A percentile compares a stretch with the other conserved stretches of the same genome.
Evolutionary conservation across 805 yeast species (phyloP).

Genomic region (Nakazawaea holstii): DNA sequence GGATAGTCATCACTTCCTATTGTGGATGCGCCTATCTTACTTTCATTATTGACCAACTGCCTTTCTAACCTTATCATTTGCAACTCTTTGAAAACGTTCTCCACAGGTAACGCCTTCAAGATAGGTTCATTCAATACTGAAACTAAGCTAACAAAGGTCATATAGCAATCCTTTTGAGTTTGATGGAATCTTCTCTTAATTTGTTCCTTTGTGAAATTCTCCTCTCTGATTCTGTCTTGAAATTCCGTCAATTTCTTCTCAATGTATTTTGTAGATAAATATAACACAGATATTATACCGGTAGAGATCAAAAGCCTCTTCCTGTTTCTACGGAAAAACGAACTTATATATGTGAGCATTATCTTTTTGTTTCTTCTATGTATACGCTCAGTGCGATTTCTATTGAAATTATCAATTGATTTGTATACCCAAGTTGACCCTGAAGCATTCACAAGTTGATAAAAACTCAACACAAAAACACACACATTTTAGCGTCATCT

Average conservation of each 20-base stretch:
- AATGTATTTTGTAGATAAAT: constrained; percentile 37
- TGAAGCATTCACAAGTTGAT: no score
- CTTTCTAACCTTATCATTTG: constrained; percentile 49
- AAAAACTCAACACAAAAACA: no score
- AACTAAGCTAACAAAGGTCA: constrained; percentile 75
- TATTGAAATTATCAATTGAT: background rate
- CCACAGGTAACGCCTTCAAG: constrained; percentile 60
- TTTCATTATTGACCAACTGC: constrained; percentile 14
- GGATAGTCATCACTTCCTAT: constrained; percentile 36
- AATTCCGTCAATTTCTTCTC: constrained; percentile 40
- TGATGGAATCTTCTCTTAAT: constrained; percentile 82
- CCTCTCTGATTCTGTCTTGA: constrained; percentile 48
- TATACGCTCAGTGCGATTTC: no score
- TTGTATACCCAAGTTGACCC: no score
- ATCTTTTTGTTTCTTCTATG: background rate
- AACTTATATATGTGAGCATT: constrained; percentile 28
- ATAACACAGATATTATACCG: constrained; percentile 39
- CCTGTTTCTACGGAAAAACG: constrained; percentile 37
- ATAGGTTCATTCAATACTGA: constrained; percentile 72
- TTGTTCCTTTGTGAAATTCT: constrained; percentile 57
- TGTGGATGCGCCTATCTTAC: constrained; percentile 16
- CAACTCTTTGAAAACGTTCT: constrained; percentile 62
- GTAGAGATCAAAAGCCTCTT: constrained; percentile 37
- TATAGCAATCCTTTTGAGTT: constrained; percentile 85
- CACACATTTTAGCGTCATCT: no score